A percentile compares a stretch with the other conserved stretches of the same genome.
Evolutionary conservation across 257 asterid genomes (phyloP).

Genomic region (Datura wrightii): DNA sequence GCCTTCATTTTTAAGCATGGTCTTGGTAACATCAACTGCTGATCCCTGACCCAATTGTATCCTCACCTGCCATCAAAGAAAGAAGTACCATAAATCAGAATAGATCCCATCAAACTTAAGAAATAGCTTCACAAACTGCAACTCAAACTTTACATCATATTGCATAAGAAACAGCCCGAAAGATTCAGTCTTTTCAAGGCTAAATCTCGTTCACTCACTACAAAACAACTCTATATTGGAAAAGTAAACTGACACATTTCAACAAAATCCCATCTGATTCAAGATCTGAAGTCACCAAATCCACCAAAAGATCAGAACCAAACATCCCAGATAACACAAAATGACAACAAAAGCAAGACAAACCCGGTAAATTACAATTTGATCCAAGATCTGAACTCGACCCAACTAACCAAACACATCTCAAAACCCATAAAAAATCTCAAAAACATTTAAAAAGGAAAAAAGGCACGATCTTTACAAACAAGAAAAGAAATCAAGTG

Average conservation of each 20-base stretch:
- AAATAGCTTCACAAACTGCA: not conserved
- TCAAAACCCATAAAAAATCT: not conserved
- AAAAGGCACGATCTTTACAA: not conserved
- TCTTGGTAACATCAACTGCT: conserved; percentile 69
- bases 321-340: not conserved
- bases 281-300: conserved; percentile 43
- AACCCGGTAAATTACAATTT: not conserved
- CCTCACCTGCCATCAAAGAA: conserved; percentile 68
- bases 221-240: not conserved
- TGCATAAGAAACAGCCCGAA: not conserved
- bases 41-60: conserved; percentile 98
- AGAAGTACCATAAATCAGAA: conserved; percentile 28
- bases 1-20: conserved; percentile 87
- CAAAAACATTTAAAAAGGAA: conserved; percentile 5
- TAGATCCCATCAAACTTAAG: conserved; percentile 30
- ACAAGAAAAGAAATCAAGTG: not conserved
- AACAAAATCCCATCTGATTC: conserved; percentile 33
- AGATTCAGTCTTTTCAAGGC: not conserved
- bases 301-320: conserved; percentile 25
- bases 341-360: not conserved
- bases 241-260: not conserved
- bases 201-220: not conserved
- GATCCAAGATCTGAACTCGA: conserved; percentile 38
- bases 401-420: not conserved
- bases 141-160: not conserved